Evolutionary conservation across 345 rosid species (phyloP).

Genomic region (Brassica juncea): DNA sequence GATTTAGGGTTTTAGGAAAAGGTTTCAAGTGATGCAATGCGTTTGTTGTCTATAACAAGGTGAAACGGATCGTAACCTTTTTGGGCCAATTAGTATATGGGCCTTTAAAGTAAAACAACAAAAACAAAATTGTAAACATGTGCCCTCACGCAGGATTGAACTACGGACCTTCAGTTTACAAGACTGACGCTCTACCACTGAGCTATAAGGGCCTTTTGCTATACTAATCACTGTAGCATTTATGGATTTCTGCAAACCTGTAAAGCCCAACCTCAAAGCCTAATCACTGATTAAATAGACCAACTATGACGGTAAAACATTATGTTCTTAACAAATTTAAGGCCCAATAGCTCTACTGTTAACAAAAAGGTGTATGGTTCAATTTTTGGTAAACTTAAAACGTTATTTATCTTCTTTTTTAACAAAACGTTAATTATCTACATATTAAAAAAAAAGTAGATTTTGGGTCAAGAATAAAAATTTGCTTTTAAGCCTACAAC

Average conservation of each 20-base stretch:
- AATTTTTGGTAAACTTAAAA: background rate
- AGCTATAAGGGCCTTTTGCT: constrained; percentile 41
- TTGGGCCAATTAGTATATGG: background rate
- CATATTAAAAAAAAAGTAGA: background rate
- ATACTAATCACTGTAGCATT: background rate
- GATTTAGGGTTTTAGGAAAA: constrained; percentile 35
- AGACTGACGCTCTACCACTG: constrained; percentile 95
- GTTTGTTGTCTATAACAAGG: constrained; percentile 1
- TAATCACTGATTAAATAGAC: background rate
- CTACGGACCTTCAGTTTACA: constrained; percentile 82
- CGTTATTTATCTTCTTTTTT: background rate
- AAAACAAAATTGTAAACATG: background rate
- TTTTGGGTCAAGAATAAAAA: background rate
- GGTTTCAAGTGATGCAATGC: constrained; percentile 18
- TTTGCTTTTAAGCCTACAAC: background rate
- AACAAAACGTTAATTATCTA: background rate
- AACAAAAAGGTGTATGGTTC: background rate
- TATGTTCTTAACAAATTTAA: background rate
- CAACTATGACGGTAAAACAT: background rate
- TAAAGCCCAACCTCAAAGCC: background rate
- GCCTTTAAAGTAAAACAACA: background rate
- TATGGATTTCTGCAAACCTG: background rate
- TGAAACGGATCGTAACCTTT: background rate
- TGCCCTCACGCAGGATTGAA: constrained; percentile 80
- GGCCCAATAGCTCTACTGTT: background rate